Evolutionary conservation across 306 rosid species (phyloP).

Genomic region (Vigna trinervia): DNA sequence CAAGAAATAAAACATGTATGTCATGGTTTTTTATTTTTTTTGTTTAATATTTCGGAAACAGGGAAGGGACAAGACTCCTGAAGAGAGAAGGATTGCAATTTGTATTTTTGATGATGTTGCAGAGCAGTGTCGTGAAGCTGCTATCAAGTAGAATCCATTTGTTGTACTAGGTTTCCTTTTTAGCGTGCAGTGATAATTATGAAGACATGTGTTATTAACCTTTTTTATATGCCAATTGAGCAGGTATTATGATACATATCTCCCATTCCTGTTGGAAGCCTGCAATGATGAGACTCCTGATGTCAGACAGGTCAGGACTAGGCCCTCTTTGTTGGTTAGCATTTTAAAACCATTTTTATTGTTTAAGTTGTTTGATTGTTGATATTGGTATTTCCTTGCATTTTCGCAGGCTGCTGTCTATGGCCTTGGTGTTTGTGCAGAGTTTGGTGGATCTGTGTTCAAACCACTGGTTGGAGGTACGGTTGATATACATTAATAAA

Average conservation of each 20-base stretch:
- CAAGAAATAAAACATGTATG: background rate
- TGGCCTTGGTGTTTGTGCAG: constrained; percentile 99
- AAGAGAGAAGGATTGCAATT: constrained; percentile 97
- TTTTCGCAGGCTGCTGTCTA: constrained; percentile 89
- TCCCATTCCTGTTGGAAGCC: constrained; percentile 96
- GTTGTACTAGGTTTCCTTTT: background rate
- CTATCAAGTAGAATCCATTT: constrained; percentile 67
- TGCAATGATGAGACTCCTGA: constrained; percentile 95
- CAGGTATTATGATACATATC: constrained; percentile 93
- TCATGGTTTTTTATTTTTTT: constrained; percentile 1
- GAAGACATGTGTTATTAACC: constrained; percentile 15
- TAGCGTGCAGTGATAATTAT: constrained; percentile 2
- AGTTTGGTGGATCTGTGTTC: constrained; percentile 87
- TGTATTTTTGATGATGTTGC: constrained; percentile 99
- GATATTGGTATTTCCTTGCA: background rate
- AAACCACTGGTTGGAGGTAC: constrained; percentile 90
- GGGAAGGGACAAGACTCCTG: constrained; percentile 98
- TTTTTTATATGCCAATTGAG: constrained; percentile 42
- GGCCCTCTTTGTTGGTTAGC: constrained; percentile 23
- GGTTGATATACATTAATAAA: constrained; percentile 21
- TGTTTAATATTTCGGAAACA: constrained; percentile 40
- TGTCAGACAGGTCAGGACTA: constrained; percentile 86
- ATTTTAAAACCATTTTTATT: constrained; percentile 29
- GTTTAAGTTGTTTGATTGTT: constrained; percentile 31
- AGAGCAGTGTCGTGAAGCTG: constrained; percentile 98